Percentiles rank a stretch among this genome's conserved stretches.
Evolutionary conservation across 1,284 basidiomycete genomes (phyloP).

Genomic region (Ustilago lituana): DNA sequence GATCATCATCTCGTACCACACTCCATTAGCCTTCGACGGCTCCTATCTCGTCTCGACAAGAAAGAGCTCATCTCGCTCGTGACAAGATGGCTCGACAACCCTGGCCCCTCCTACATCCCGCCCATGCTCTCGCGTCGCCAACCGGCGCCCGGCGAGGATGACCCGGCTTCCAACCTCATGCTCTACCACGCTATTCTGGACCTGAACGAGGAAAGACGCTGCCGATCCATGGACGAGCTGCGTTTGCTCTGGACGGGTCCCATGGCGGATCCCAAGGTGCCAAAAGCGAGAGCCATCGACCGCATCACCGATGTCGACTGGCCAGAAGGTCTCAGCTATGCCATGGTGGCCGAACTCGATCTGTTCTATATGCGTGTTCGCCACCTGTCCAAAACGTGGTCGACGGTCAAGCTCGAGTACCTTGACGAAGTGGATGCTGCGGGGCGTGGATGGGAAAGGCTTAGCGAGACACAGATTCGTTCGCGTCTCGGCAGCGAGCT

Average conservation of each 20-base stretch:
- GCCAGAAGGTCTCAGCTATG: conserved; percentile 52
- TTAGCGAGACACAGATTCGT: conserved; percentile 26
- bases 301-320: conserved; percentile 53
- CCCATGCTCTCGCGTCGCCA: conserved; percentile 45
- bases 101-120: conserved; percentile 30
- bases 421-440: conserved; percentile 29
- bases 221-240: conserved; percentile 41
- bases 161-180: conserved; percentile 27
- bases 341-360: conserved; percentile 52
- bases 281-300: conserved; percentile 49
- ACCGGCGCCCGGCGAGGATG: conserved; percentile 26
- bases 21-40: conserved; percentile 35
- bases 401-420: conserved; percentile 44
- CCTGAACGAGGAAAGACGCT: conserved; percentile 48
- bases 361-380: conserved; percentile 22
- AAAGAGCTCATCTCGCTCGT: conserved; percentile 34
- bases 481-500: conserved; percentile 44
- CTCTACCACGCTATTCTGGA: conserved; percentile 46
- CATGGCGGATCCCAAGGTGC: conserved; percentile 52
- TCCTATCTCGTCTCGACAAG: conserved; percentile 43
- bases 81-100: conserved; percentile 36
- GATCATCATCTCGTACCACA: conserved; percentile 36
- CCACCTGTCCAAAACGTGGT: conserved; percentile 36
- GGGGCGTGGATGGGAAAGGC: conserved; percentile 29
- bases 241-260: conserved; percentile 43